Evolutionary conservation across 768 basidiomycete species (phyloP), one percentile per base, ranked within the genome.

Genomic region (Boletus barrowsii): DNA sequence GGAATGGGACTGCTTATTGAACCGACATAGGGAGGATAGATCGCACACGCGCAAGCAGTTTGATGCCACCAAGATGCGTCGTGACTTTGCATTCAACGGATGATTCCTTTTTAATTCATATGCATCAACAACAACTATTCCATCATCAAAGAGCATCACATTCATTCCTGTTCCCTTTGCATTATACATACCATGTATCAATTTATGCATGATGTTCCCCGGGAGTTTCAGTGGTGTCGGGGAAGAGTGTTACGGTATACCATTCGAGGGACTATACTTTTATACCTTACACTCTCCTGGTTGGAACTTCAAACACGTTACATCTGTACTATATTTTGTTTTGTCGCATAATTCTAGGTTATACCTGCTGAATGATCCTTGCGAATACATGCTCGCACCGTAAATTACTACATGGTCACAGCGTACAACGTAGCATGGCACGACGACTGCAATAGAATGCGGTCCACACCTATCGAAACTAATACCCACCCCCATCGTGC

Each of bases 401-500:
- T 29, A 10, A 29, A 29, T 29, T 29, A 29, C 29, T 9, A 29
- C 29, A 29, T 29, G 29, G 29, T 35, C 32, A 32, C 4, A 14
- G 42, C 39, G 45, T 24, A 24, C n/a, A 50, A 39, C 58, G 53
- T 63, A 61, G 22, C 37, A 44, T 55, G 54, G 6, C 48, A 44
- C 42, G 36, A 48, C 24, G 14, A 61, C 26, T 20, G 18, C 17
- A 57, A 61, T 18, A 42, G 29, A 44, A 37, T 22, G 20, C 22
- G 14, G 30, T 32, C 17, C 13, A n/a, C 37, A n/a, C 14, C 37
- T 1, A 26, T 26, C 15, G 37, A 39, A n/a, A 10, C 6, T 18
- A 67, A 54, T 63, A 67, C 42, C 75, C 78, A 52, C 73, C 73
- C 15, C 80, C 90, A 45, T 83, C 86, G 47, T 90, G 83, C 10